Base-by-base conservation (phyloP, 2,329 filamentous ascomycete species). In the Phoma sp. region DNA sequence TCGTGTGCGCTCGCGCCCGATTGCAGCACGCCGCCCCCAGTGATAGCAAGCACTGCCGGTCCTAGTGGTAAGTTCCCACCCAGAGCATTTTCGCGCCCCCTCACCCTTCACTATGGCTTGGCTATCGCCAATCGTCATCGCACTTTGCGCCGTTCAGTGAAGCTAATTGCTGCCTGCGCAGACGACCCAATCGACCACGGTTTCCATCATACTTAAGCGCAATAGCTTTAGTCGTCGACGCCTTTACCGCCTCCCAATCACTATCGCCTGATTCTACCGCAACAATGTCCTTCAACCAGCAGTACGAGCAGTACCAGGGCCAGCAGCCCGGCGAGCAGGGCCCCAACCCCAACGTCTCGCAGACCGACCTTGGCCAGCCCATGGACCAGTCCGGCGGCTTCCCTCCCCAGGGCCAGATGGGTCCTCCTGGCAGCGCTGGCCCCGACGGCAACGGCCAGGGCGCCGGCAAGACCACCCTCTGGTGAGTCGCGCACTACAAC, bases 231-330 rank as follows among this genome's bases (percentile, higher is more conserved):
- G 57, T 58, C 57, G 57, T 58, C 57, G 47, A 51, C 50, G 44
- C 33, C 43, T 47, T 55, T 50, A 48, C 47, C 47, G 52, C 40
- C 43, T 52, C 44, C 43, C 58, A 48, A 60, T 58, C 58, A 53
- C 22, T 58, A 64, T 53, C 61, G 49, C 51, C 49, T 61, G 52
- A 61, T 63, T 59, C 30, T 46, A 49, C 35, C 44, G 52, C 56
- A 73, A 82, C 62, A 54, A 89, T 89, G 86, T 86, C 84, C 72
- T 88, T 86, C 79, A 82, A 84, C 58, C 82, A 84, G 59, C 85
- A 85, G 74, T 86, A 85, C 75, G 85, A 88, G 67, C 79, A 82
- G 61, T 86, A 84, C 74, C 83, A 83, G 69, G 82, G 83, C 72
- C 85, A 86, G 73, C 82, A 83, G 64, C 76, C 77, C 61, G 79